Conservation (phyloP, 2,329 filamentous ascomycete genomes). For the Tolypocladium tundrense region DNA sequence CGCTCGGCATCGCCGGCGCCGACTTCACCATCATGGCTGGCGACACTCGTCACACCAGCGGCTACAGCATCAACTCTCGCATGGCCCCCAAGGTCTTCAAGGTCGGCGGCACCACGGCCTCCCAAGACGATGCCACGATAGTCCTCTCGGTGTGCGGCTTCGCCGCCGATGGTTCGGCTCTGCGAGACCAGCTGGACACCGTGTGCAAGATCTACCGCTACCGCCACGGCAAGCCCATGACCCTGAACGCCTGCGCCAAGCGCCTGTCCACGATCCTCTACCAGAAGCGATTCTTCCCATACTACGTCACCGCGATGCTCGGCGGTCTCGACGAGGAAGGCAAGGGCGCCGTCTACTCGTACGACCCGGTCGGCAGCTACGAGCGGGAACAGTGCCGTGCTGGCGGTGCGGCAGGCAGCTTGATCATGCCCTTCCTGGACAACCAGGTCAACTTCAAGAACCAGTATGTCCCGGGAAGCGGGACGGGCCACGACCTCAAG, state of each 20-base stretch:
- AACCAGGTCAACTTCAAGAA: constrained; percentile 99
- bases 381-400: constrained; percentile 94
- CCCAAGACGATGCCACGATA: constrained; percentile 76
- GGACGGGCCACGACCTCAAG: constrained; percentile 69
- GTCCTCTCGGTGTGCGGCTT: constrained; percentile 93
- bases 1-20: constrained; percentile 84
- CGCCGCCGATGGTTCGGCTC: constrained; percentile 83
- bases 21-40: constrained; percentile 96
- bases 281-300: constrained; percentile 96
- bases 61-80: constrained; percentile 98
- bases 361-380: constrained; percentile 96
- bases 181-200: constrained; percentile 88
- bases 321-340: constrained; percentile 92
- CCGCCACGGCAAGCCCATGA: constrained; percentile 95
- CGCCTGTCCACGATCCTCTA: constrained; percentile 92
- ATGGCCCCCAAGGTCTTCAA: constrained; percentile 94
- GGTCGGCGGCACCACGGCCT: constrained; percentile 82
- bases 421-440: constrained; percentile 99
- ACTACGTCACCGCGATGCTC: constrained; percentile 92
- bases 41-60: constrained; percentile 89
- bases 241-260: constrained; percentile 87
- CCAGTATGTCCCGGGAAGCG: constrained; percentile 83
- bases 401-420: constrained; percentile 78
- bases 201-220: constrained; percentile 99
- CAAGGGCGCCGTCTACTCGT: constrained; percentile 88